Conservation (phyloP, 2,329 filamentous ascomycete species). For the Aspergillus nomiae region DNA sequence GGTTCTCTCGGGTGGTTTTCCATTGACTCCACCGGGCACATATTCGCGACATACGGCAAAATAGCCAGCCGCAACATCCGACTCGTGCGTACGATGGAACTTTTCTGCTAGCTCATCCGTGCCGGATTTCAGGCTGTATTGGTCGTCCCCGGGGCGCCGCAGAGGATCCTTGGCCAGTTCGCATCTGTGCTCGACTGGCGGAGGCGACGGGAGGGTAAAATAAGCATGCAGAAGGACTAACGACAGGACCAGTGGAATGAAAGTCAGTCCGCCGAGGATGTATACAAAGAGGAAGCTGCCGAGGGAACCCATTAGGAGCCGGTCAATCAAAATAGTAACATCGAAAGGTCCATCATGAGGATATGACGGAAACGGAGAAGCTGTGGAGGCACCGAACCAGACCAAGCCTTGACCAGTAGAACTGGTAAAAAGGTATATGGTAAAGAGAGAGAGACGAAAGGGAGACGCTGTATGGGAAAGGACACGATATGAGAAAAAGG, state of each 20-base stretch:
- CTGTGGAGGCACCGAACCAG: not conserved
- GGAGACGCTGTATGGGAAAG: not conserved
- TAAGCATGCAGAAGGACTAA: constrained; percentile 68
- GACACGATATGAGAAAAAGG: not conserved
- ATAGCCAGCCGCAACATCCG: constrained; percentile 84
- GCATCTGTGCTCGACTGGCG: constrained; percentile 33
- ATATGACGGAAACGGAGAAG: constrained; percentile 6
- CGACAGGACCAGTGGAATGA: constrained; percentile 71
- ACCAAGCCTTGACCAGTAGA: not conserved
- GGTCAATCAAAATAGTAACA: constrained; percentile 32
- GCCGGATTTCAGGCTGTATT: constrained; percentile 62
- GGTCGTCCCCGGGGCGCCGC: constrained; percentile 65
- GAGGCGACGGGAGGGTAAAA: constrained; percentile 60
- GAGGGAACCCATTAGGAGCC: constrained; percentile 47
- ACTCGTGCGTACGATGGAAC: constrained; percentile 63
- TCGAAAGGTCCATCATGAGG: constrained; percentile 33
- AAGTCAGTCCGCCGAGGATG: constrained; percentile 83
- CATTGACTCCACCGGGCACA: constrained; percentile 86
- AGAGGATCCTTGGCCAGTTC: constrained; percentile 37
- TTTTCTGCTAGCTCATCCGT: constrained; percentile 63
- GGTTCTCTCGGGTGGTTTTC: constrained; percentile 83
- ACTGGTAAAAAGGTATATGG: not conserved
- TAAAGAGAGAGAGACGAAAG: not conserved
- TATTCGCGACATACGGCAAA: constrained; percentile 96
- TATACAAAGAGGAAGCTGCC: constrained; percentile 71